Evolutionary conservation across 352 stramenopile genomes (phyloP), one percentile per base, ranked within the genome.

Genomic region (Pythium diclinum): DNA sequence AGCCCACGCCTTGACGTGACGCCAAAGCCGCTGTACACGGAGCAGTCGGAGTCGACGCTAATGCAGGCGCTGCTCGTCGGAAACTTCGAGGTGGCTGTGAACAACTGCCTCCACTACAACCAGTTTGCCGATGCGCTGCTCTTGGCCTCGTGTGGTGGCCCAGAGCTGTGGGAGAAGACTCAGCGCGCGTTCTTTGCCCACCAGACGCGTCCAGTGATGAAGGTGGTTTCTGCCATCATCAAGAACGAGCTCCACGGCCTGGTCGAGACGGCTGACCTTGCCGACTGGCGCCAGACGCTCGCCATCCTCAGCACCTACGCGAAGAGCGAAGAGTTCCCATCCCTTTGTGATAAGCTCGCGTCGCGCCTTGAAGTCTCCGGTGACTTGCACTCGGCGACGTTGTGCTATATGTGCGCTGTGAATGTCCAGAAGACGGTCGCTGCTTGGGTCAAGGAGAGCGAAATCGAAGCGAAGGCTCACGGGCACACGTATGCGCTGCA

Each of bases 341-440:
- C 68, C 32, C 84, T 99, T 28, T 99, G 97, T 67, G 92, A 98
- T 64, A 87, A 91, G 32, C 77, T 99, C 16, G 97, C 94, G 19
- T 83, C 87, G 34, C 78, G 91, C 42, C 81, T 99, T 9, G 94
- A 99, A 75, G 73, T 56, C 0, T 85, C 94, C 58, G 85, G 95
- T 2, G 96, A 99, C 68, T 46, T 87, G 38, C 77, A 89, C 63
- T 97, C 86, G 61, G 97, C 97, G 19, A 98, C 90, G 42, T 74
- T 99, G 23, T 99, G 96, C 74, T 99, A 97, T 77, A 98, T 99
- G 93, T 99, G 95, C 65, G 92, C 94, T n/a, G 83, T 95, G 33
- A 95, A 97, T 52, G 77, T 95, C 7, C 78, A 91, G 66, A 95
- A 95, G 75, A 94, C 84, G 0, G 86, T 95, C 38, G 79, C 72